Evolutionary conservation across 257 asterid genomes (phyloP), one percentile per base, ranked within the genome.

Genomic region (Nicotiana knightiana): DNA sequence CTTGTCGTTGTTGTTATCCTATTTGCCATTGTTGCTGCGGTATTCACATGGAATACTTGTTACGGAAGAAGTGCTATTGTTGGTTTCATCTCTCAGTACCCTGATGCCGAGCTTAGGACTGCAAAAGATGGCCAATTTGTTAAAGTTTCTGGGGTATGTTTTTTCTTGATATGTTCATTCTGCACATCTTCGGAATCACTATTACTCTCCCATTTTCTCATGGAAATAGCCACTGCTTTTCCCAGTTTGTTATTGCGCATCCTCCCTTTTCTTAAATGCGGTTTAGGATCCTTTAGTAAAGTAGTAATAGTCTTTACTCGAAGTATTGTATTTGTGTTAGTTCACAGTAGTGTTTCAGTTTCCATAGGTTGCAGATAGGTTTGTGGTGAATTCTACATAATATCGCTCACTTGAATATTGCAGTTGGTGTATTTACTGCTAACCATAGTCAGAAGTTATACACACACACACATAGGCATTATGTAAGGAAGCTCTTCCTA

Each of bases 71-170:
- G 82, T 83, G 96, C 95, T 77, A 86, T 89, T 63, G 62, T 89
- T 67, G 91, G 96, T 84, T 93, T 84, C 83, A 87, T 93, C 75
- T 89, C 89, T 9, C 81, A 77, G 12, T 93, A 93, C 83, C 93
- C 97, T 1, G 97, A 93, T 86, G 94, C 97, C 6, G 97, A 92
- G 81, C 89, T 94, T 16, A 85, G 98, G 87, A 91, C 97, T 76
- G 98, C 98, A 37, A 85, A 88, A 90, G 91, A 92, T 62, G 98
- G 98, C 51, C 96, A 94, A 81, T 94, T 86, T 80, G 97, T 94
- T 83, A 94, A 94, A 85, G 97, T 94, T 83, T 91, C 98, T 6
- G 98, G 98, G 91, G 98, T 94, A 91, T 76, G 97, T 83, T 35
- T 70, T 77, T 53, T 73, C 70, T 68, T 17, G 79, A 58, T 62